Evolutionary conservation across 768 basidiomycete species (phyloP).

Genomic region (Suillus weaverae): DNA sequence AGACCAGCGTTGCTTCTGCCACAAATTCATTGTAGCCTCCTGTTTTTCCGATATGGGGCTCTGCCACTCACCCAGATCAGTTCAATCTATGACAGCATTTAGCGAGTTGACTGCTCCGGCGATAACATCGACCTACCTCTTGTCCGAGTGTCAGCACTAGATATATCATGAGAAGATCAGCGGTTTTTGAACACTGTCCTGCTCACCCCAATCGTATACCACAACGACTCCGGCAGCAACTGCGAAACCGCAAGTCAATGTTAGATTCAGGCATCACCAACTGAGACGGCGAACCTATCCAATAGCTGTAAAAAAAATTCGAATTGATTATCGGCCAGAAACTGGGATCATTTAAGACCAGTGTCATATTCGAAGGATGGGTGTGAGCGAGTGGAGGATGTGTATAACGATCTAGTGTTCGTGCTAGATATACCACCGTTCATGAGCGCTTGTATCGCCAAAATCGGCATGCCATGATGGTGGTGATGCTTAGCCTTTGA

Average conservation of each 20-base stretch:
- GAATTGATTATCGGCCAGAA: background rate
- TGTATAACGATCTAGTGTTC: background rate
- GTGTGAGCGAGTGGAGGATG: background rate
- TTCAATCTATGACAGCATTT: background rate
- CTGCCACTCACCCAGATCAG: background rate
- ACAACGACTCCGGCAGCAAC: too few species aligned
- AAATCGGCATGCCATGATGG: background rate
- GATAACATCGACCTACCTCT: background rate
- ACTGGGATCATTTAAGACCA: background rate
- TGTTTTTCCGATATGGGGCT: too few species aligned
- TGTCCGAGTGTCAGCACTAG: background rate
- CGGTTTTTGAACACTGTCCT: too few species aligned
- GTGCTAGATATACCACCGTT: background rate
- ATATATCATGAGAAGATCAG: background rate
- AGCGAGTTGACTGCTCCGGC: background rate
- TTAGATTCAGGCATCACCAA: background rate
- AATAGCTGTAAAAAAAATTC: background rate
- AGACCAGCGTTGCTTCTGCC: background rate
- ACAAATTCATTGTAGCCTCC: background rate
- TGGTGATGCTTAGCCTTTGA: too few species aligned
- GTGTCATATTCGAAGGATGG: background rate
- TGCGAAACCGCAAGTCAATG: background rate
- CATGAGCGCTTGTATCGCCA: background rate
- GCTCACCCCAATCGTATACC: too few species aligned
- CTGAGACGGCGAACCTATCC: background rate